Evolutionary conservation across 345 rosid species (phyloP).

Genomic region (Murraya koenigii): DNA sequence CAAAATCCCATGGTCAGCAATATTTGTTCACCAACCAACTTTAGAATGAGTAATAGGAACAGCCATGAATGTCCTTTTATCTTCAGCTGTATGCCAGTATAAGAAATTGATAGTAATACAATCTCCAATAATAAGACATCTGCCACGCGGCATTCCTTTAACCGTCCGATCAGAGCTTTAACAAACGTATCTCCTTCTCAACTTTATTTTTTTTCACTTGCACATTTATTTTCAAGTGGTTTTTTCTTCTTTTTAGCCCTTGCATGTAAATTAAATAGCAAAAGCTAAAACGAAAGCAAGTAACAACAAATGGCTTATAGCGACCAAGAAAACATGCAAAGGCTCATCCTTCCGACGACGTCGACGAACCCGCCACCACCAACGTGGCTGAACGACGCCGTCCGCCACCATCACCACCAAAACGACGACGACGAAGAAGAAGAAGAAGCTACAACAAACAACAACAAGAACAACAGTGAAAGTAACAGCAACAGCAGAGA

Average conservation of each 20-base stretch:
- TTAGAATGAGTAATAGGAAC: too few relatives aligned
- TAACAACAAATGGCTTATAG: conserved; percentile 4
- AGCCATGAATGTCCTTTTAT: too few relatives aligned
- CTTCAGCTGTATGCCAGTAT: too few relatives aligned
- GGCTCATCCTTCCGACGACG: conserved; percentile 1
- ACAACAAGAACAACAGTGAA: conserved; percentile 14
- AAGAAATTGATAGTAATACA: not conserved
- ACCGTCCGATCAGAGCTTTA: not conserved
- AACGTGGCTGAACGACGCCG: conserved; percentile 41
- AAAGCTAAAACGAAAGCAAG: not conserved
- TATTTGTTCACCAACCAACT: too few relatives aligned
- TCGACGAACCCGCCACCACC: conserved; percentile 23
- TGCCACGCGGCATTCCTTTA: not conserved
- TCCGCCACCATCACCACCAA: conserved; percentile 16
- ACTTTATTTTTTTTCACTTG: not conserved
- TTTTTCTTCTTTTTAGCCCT: not conserved
- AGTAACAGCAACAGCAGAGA: conserved; percentile 9
- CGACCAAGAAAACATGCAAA: conserved; percentile 16
- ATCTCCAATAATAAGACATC: too few relatives aligned
- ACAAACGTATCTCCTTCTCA: not conserved
- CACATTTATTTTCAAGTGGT: too few relatives aligned
- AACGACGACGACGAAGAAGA: conserved; percentile 26
- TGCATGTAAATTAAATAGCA: not conserved
- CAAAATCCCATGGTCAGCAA: too few relatives aligned
- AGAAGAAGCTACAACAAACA: not conserved